Evolutionary conservation across 1,139 yeast species (phyloP), one percentile per base, ranked within the genome.

Genomic region (Pichia sp.): DNA sequence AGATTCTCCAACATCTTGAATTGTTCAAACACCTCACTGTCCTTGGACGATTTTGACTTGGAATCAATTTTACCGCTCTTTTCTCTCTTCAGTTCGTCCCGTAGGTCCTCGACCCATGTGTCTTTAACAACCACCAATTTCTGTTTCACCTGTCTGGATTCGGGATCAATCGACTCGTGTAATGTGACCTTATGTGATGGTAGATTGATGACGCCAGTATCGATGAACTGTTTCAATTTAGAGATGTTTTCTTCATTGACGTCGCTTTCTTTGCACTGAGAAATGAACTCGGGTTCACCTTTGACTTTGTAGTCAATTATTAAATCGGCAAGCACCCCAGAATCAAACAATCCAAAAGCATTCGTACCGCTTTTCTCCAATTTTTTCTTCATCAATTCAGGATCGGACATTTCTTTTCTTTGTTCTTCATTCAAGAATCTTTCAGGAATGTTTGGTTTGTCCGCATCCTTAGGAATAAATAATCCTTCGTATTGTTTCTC

Each of bases 131-230:
- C 50, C 4, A 56, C 45, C 26, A 58, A 49, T 35, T 52, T 49
- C 36, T 58, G 61, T 29, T 55, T 55, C 9, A 43, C 37, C 27
- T 49, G 45, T 27, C 39, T 38, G 5, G 51, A 45, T 42, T 48
- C 42, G 4, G 41, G 38, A 42, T 53, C 52, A 23, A 43, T 40
- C 8, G 43, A 33, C 27, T 49, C 49, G 11, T 44, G 46, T 31
- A 47, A 34, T 42, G 54, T 47, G 39, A 58, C 54, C 33, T 51
- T 54, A 39, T 51, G 52, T 5, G 54, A 50, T 9, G 63, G 62
- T 40, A 57, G 40, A 9, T 44, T 39, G 5, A 59, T 34, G 9
- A 46, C 38, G 5, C 55, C 55, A 2, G 44, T 39, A 32, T 54
- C 55, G 10, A 59, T 43, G 10, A 53, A 36, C 6, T 42, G 37